Evolutionary conservation across 371 early-diverging fungal genomes (phyloP), one percentile per base, ranked within the genome.

Genomic region (Mucor plumbeus): DNA sequence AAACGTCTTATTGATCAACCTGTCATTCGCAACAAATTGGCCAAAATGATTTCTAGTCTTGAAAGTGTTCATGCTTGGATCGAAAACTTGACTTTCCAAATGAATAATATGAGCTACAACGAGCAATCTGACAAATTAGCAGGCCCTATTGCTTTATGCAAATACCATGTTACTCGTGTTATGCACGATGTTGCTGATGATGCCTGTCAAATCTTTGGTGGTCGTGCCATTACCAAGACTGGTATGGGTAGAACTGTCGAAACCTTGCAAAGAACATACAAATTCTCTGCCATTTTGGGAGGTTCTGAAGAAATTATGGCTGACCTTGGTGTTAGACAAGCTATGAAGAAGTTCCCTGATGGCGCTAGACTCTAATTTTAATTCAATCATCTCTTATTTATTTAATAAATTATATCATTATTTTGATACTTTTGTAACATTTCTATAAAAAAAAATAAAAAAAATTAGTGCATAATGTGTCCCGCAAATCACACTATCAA

Each of bases 231-330:
- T 40, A 89, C 87, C 15, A 69, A 77, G 74, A 81, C 84, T 54
- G 89, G 88, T 31, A 85, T 86, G 78, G 88, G 85, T 26, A 64
- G 84, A 55, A 69, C 77, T 31, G 71, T 87, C 39, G 88, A 87
- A 64, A 67, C 72, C 8, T 79, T 84, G 64, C 82, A 85, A 64
- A 73, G 79, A 71, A 71, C 82, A 6, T 76, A 84, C 78, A 87
- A 91, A 90, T 74, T 67, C 54, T 67, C 68, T 59, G 91, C 94
- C 39, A 94, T 94, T 61, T 91, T 92, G 35, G 94, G 94, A 65
- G 95, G 94, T 26, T 88, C 91, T 7, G 95, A 95, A 76, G 93
- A 93, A 69, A 71, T 79, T 56, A 76, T 79, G 79, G 77, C 77
- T 53, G 79, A 79, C 44, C 71, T 79, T 14, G 77, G 80, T 71